These are phyloP conservation scores for Cladosporium sp. DNA, from an alignment of 2,329 filamentous ascomycete species.

Conservation along the genomic window DNA sequence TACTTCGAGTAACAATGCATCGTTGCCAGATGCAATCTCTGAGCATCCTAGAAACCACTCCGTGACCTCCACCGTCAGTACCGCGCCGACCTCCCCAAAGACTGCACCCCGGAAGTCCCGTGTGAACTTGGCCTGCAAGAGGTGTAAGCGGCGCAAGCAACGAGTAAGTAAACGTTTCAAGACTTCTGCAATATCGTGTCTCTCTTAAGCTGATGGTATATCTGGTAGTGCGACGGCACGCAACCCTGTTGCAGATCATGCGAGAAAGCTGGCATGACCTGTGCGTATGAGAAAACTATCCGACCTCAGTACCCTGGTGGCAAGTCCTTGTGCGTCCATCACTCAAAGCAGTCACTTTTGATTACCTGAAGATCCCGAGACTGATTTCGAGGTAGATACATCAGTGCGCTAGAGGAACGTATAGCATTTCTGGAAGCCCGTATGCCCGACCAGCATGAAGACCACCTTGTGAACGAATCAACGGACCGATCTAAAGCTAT, in stretches of 20 bases:
- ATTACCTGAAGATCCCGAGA: background rate
- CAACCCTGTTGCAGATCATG: conserved; percentile 11
- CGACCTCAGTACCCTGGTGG: conserved; percentile 11
- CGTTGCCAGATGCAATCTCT: too few species aligned
- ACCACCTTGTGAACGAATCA: conserved; percentile 3
- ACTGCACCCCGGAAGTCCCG: conserved; percentile 3
- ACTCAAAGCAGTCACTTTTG: too few species aligned
- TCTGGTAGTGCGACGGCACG: conserved; percentile 7
- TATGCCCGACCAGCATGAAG: conserved; percentile 7
- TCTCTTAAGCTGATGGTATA: background rate
- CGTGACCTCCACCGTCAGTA: background rate
- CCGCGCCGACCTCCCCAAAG: background rate
- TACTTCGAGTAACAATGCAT: too few species aligned
- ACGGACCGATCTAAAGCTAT: background rate
- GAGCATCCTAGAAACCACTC: background rate
- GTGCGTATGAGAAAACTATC: conserved; percentile 8
- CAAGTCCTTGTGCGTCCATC: conserved; percentile 1
- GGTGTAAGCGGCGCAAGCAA: conserved; percentile 11
- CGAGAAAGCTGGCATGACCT: conserved; percentile 1
- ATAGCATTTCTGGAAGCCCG: conserved; percentile 10
- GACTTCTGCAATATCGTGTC: background rate
- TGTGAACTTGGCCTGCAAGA: conserved; percentile 8
- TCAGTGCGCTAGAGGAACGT: conserved; percentile 9
- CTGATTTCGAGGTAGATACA: background rate
- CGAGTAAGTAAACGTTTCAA: background rate